Base-by-base conservation (phyloP, 768 basidiomycete species). In the Boletus pseudopeckii region DNA sequence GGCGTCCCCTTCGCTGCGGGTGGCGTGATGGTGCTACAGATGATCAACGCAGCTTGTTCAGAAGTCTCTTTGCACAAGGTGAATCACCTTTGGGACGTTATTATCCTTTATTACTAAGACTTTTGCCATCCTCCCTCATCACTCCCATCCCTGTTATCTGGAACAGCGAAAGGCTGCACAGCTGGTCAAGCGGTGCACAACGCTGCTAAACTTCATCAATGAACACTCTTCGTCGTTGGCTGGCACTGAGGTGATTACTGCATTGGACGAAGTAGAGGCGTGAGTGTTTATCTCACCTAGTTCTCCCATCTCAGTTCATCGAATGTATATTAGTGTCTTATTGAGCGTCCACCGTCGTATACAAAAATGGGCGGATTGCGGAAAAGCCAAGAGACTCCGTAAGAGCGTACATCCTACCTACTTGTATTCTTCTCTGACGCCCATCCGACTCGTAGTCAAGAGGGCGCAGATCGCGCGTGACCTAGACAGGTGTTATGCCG, bases 51-150 rank as follows among this genome's bases (percentile, higher is more conserved):
- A 7, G 55, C 72, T 18, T 84, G 81, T 57, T 70, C 76, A 7
- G 70, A 80, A 52, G 72, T 83, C 18, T 62, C 71, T 20, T 63
- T 75, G 20, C 75, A 81, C 63, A 83, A 81, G 75, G 83, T 81
- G 47, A 53, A 58, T 44, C 37, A 46, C 55, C 41, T 50, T 34
- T 52, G 17, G 24, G 13, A 33, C 14, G 9, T 11, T 5, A 14
- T 36, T 24, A 1, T 45, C 30, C 51, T 47, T 34, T 8, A 13
- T 34, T 8, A 13, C 60, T 57, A 15, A 57, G 45, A 40, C 40
- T n/a, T 5, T 43, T 11, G 11, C 13, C 46, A 17, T 17, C 28
- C 20, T 39, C 26, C n/a, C 4, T 30, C n/a, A 18, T 38, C 26
- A 13, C 45, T 41, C 26, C 22, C 40, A 11, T 52, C 39, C 24